Evolutionary conservation across 352 stramenopile species (phyloP).

Genomic region (Globisporangium iwayamae): DNA sequence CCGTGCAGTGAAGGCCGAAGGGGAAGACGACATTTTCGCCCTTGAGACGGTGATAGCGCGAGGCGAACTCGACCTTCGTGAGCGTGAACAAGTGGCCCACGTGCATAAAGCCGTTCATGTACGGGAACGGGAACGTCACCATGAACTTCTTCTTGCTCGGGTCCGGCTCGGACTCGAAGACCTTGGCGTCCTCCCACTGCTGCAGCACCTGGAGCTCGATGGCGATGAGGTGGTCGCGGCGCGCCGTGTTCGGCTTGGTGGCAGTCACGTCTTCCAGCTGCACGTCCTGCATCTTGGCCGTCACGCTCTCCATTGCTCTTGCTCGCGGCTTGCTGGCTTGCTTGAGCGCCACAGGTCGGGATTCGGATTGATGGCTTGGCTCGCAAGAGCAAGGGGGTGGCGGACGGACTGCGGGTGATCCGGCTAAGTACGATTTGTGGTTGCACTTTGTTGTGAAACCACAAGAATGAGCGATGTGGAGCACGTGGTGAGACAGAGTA

Average conservation of each 20-base stretch:
- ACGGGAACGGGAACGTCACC: constrained; percentile 99
- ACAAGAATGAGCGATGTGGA: constrained; percentile 8
- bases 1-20: constrained; percentile 99
- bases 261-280: constrained; percentile 53
- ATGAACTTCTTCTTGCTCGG: constrained; percentile 94
- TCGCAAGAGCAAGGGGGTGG: background rate
- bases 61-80: constrained; percentile 96
- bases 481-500: background rate
- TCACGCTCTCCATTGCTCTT: constrained; percentile 60
- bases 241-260: constrained; percentile 63
- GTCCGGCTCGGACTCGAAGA: constrained; percentile 89
- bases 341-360: constrained; percentile 4
- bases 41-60: constrained; percentile 93
- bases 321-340: constrained; percentile 8
- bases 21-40: constrained; percentile 99
- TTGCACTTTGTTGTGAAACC: background rate
- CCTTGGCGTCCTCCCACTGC: constrained; percentile 84
- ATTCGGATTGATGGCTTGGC: constrained; percentile 18
- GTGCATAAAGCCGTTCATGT: constrained; percentile 99
- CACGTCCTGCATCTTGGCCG: constrained; percentile 77
- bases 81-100: constrained; percentile 97
- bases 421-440: constrained; percentile 4
- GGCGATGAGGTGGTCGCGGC: constrained; percentile 87
- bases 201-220: constrained; percentile 91
- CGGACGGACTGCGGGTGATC: background rate